These are phyloP conservation scores for Pichia cactophila DNA, from an alignment of 1,139 yeast species.

Conservation along the genomic window DNA sequence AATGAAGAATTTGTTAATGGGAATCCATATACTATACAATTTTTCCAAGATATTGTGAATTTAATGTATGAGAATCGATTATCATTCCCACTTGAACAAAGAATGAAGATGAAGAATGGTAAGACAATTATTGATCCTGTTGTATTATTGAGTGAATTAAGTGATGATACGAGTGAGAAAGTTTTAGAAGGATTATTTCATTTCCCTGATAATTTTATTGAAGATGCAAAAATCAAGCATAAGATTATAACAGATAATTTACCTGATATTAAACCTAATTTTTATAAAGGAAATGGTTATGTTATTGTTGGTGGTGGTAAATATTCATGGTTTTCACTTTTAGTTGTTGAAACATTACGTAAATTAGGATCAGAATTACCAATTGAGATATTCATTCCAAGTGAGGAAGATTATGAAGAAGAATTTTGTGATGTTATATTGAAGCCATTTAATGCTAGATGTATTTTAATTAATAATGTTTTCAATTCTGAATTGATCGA, in stretches of 20 bases:
- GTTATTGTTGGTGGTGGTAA: slow-evolving; percentile 58
- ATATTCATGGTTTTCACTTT: slow-evolving; percentile 45
- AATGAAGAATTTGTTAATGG: slow-evolving; percentile 22
- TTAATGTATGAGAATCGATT: slow-evolving; percentile 19
- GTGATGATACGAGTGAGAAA: slow-evolving; percentile 24
- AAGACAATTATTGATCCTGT: slow-evolving; percentile 20
- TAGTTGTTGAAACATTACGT: slow-evolving; percentile 45
- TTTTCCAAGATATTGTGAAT: slow-evolving; percentile 21
- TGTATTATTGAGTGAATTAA: slow-evolving; percentile 1
- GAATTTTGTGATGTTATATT: slow-evolving; percentile 44
- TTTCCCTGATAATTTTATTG: slow-evolving; percentile 18
- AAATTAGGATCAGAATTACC: slow-evolving; percentile 47
- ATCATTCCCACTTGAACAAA: slow-evolving; percentile 17
- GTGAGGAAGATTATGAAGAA: slow-evolving; percentile 38
- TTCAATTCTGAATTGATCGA: slow-evolving; percentile 26
- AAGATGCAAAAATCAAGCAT: slow-evolving; percentile 22
- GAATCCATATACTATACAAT: slow-evolving; percentile 22
- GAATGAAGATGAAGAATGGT: slow-evolving; percentile 15
- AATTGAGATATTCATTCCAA: slow-evolving; percentile 52
- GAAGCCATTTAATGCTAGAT: slow-evolving; percentile 40
- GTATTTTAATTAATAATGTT: slow-evolving; percentile 27
- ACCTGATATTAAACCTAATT: slow-evolving; percentile 13
- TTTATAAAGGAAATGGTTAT: slow-evolving; percentile 44
- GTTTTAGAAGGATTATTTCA: slow-evolving; percentile 13
- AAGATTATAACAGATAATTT: slow-evolving; percentile 12